Evolutionary conservation across 2,329 filamentous ascomycete species (phyloP).

Genomic region (Claviceps capensis): DNA sequence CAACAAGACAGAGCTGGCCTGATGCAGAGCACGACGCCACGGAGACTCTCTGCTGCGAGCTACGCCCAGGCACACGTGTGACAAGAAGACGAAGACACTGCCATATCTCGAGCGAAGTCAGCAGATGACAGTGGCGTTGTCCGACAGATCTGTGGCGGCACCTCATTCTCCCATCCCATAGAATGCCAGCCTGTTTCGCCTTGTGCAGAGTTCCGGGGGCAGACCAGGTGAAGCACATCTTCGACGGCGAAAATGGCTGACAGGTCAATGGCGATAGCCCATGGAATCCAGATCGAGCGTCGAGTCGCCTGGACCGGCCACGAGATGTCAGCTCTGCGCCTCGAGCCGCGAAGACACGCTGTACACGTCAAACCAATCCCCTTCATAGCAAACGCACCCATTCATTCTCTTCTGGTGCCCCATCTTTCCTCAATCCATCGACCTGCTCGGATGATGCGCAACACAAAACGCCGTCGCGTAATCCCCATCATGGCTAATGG

Average conservation of each 20-base stretch:
- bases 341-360: too few species aligned
- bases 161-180: conserved; percentile 28
- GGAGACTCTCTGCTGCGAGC: conserved; percentile 26
- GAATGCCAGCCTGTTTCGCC: conserved; percentile 24
- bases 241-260: conserved; percentile 23
- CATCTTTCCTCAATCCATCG: not conserved
- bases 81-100: conserved; percentile 22
- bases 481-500: conserved; percentile 77
- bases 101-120: conserved; percentile 19
- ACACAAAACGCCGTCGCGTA: conserved; percentile 63
- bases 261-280: conserved; percentile 22
- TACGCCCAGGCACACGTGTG: conserved; percentile 29
- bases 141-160: conserved; percentile 27
- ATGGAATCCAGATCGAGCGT: conserved; percentile 28
- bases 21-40: conserved; percentile 34
- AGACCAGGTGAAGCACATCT: conserved; percentile 13
- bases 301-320: conserved; percentile 26
- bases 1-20: conserved; percentile 31
- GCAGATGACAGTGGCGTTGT: conserved; percentile 24
- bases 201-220: conserved; percentile 7
- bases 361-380: too few species aligned
- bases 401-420: not conserved
- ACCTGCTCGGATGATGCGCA: conserved; percentile 18
- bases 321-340: conserved; percentile 8
- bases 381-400: too few species aligned